A percentile compares a stretch with the other conserved stretches of the same genome.
phyloP scores from a whole-genome alignment of 768 basidiomycete species.

The Pulveroboletus sp. region DNA sequence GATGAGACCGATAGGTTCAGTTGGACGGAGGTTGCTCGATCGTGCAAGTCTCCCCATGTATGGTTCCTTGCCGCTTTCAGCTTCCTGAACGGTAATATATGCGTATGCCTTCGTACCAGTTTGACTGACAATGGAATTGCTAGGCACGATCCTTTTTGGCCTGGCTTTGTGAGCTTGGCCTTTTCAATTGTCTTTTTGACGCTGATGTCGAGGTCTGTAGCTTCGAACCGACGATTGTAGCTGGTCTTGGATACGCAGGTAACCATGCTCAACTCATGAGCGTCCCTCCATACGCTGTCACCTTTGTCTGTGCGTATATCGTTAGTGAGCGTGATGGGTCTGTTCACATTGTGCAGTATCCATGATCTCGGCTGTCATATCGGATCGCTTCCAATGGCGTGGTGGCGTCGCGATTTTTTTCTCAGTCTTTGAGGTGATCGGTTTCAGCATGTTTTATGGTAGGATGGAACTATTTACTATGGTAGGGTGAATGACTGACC shows the following conservation, averaged over 20 bases:
- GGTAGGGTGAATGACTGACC: background rate
- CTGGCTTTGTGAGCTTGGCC: conserved; percentile 23
- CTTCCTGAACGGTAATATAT: conserved; percentile 50
- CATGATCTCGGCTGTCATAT: conserved; percentile 43
- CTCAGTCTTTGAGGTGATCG: conserved; percentile 39
- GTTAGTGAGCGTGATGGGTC: background rate
- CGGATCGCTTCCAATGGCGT: conserved; percentile 52
- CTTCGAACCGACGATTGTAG: conserved; percentile 73
- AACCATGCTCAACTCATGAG: conserved; percentile 59
- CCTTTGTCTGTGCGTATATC: conserved; percentile 41
- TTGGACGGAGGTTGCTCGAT: conserved; percentile 53
- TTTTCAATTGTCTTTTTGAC: conserved; percentile 20
- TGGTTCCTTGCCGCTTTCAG: conserved; percentile 47
- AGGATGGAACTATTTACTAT: background rate
- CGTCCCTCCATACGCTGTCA: conserved; percentile 51
- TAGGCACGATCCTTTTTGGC: conserved; percentile 18
- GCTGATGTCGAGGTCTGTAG: conserved; percentile 39
- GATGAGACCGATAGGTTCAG: conserved; percentile 45
- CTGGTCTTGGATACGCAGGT: conserved; percentile 54
- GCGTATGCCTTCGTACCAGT: background rate
- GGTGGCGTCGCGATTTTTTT: conserved; percentile 46
- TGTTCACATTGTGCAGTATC: conserved; percentile 26
- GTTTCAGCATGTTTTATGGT: conserved; percentile 3
- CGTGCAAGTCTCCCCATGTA: conserved; percentile 54
- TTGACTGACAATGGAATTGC: background rate